Conservation (phyloP, 805 yeast genomes). For the Pichia cabralensis region DNA sequence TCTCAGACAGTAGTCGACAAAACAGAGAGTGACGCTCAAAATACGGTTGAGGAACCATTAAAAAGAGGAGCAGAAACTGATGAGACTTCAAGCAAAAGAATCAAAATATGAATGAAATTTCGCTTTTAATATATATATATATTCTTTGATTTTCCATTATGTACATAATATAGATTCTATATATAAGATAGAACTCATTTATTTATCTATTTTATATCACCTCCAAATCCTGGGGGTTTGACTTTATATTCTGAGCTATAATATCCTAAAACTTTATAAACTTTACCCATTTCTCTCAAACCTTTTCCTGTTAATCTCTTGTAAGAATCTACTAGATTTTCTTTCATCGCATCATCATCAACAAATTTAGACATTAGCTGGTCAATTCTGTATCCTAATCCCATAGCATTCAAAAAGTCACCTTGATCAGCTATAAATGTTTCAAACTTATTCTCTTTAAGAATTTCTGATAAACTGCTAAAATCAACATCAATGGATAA, state of each 20-base stretch:
- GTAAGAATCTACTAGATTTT: constrained; percentile 47
- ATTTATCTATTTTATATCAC: not conserved
- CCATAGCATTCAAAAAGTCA: constrained; percentile 67
- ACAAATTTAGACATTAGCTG: constrained; percentile 36
- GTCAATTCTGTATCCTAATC: constrained; percentile 61
- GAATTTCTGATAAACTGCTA: constrained; percentile 38
- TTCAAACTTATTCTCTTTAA: constrained; percentile 16
- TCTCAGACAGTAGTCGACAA: too few relatives aligned
- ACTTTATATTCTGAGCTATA: constrained; percentile 29
- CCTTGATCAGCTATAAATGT: constrained; percentile 46
- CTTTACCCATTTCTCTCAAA: constrained; percentile 60
- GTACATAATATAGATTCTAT: too few relatives aligned
- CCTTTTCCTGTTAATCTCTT: constrained; percentile 53
- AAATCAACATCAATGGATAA: constrained; percentile 81
- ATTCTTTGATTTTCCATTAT: too few relatives aligned
- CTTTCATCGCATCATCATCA: constrained; percentile 34
- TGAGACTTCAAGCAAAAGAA: not conserved
- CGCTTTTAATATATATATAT: too few relatives aligned
- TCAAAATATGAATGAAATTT: not conserved
- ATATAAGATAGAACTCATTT: too few relatives aligned
- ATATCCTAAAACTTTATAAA: constrained; percentile 63
- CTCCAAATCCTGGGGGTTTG: constrained; percentile 45
- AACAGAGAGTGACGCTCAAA: constrained; percentile 1
- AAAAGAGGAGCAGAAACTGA: constrained; percentile 7
- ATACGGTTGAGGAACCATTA: not conserved